Percentiles rank a stretch among this genome's conserved stretches.
phyloP scores from a whole-genome alignment of 176 grass and related monocot genomes.

The Saccharum spontaneum region DNA sequence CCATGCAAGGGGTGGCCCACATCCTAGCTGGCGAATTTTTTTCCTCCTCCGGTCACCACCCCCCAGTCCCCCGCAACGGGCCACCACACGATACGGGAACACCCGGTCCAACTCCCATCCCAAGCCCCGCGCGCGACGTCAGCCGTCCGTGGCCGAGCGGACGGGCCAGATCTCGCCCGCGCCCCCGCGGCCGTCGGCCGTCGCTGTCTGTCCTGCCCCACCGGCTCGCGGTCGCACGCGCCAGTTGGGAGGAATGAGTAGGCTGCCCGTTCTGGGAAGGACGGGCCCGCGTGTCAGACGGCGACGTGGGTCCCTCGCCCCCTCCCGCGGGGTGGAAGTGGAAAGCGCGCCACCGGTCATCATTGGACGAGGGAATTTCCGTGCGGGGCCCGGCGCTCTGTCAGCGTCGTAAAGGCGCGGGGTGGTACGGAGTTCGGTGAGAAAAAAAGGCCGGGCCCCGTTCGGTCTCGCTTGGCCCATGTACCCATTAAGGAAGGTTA shows the following conservation, averaged over 20 bases:
- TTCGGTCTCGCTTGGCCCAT: background rate
- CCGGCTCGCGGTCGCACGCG: background rate
- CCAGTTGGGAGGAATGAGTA: background rate
- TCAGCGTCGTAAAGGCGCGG: background rate
- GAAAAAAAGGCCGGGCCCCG: background rate
- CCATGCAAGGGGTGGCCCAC: background rate
- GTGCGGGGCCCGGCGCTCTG: background rate
- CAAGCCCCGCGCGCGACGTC: background rate
- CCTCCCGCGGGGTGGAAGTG: background rate
- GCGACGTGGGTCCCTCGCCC: background rate
- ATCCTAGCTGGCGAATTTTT: slow-evolving; percentile 25
- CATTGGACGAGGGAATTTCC: slow-evolving; percentile 18
- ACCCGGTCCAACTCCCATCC: too few relatives aligned
- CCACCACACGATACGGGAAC: too few relatives aligned
- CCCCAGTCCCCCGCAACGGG: too few relatives aligned
- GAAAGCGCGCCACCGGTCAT: background rate
- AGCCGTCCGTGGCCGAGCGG: background rate
- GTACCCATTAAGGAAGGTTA: too few relatives aligned
- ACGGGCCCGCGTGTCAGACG: background rate
- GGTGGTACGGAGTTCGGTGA: background rate
- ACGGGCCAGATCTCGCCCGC: background rate
- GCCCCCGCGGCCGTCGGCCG: background rate
- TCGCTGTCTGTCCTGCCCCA: background rate
- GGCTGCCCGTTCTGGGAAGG: background rate
- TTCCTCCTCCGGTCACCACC: background rate